phyloP scores from a whole-genome alignment of 164 flowering plant species.

The Sextonia rubra region DNA sequence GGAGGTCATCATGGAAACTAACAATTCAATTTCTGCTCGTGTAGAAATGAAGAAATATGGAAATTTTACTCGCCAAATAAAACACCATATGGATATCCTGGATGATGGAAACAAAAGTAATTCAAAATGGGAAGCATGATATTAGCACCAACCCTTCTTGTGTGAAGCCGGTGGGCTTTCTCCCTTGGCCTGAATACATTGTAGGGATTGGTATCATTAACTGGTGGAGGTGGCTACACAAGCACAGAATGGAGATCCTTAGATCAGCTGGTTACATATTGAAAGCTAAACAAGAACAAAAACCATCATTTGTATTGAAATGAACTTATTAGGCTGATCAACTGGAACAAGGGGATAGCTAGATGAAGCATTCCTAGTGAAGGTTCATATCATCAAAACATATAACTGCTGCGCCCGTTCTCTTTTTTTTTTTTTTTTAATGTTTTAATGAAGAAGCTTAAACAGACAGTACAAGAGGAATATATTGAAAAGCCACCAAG shows the following conservation, averaged over 20 bases:
- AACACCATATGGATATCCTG: neutral
- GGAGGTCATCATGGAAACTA: conserved; percentile 2
- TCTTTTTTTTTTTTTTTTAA: no score
- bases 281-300: neutral
- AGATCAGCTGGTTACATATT: conserved; percentile 1
- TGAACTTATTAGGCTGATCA: neutral
- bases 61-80: neutral
- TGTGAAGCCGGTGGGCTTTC: conserved; percentile 93
- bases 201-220: conserved; percentile 95
- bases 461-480: no score
- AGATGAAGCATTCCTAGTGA: neutral
- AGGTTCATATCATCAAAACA: no score
- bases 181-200: conserved; percentile 99
- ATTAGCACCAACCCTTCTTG: conserved; percentile 71
- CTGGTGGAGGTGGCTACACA: conserved; percentile 96
- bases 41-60: neutral
- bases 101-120: neutral
- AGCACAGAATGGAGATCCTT: neutral
- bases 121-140: neutral
- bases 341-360: neutral
- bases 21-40: neutral
- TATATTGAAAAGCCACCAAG: no score
- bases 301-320: neutral
- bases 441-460: no score
- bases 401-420: no score